These are phyloP conservation scores for Desmodesmus armatus DNA, from an alignment of 139 green algal genomes.

Conservation along the genomic window DNA sequence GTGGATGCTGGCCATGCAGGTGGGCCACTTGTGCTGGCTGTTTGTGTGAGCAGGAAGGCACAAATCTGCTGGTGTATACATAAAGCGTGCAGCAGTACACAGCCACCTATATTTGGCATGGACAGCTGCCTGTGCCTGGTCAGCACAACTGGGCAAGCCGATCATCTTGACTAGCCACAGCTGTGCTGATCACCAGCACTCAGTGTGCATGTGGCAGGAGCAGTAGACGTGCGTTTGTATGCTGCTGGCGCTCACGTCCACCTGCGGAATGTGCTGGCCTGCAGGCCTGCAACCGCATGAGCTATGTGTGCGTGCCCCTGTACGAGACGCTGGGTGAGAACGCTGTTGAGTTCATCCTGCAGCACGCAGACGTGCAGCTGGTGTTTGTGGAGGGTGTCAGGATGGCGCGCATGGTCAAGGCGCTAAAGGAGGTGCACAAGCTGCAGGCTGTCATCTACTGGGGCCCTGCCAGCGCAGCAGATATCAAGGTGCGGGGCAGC, in stretches of 20 bases:
- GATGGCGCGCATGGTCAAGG: slow-evolving; percentile 53
- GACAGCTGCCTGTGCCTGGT: background rate
- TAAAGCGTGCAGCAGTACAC: background rate
- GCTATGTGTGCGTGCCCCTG: slow-evolving; percentile 89
- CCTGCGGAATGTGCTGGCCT: no score
- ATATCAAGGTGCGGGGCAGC: slow-evolving; percentile 35
- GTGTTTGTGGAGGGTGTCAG: slow-evolving; percentile 69
- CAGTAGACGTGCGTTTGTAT: background rate
- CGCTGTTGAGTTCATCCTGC: slow-evolving; percentile 94
- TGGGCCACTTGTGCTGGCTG: no score
- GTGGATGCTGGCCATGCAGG: slow-evolving; percentile 84
- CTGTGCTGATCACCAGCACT: no score
- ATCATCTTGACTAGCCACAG: no score
- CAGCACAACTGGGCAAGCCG: no score
- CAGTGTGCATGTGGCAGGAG: background rate
- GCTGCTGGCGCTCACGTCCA: background rate
- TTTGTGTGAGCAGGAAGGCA: no score
- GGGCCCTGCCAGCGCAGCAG: slow-evolving; percentile 56
- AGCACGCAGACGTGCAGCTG: slow-evolving; percentile 73
- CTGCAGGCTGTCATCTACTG: slow-evolving; percentile 80
- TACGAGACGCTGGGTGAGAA: slow-evolving; percentile 96
- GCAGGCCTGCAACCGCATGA: slow-evolving; percentile 94
- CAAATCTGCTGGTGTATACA: no score
- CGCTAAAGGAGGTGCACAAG: slow-evolving; percentile 62
- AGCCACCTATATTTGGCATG: background rate